Conservation (phyloP, 2,329 filamentous ascomycete genomes). For the Phyllosticta paracitricarpa region DNA sequence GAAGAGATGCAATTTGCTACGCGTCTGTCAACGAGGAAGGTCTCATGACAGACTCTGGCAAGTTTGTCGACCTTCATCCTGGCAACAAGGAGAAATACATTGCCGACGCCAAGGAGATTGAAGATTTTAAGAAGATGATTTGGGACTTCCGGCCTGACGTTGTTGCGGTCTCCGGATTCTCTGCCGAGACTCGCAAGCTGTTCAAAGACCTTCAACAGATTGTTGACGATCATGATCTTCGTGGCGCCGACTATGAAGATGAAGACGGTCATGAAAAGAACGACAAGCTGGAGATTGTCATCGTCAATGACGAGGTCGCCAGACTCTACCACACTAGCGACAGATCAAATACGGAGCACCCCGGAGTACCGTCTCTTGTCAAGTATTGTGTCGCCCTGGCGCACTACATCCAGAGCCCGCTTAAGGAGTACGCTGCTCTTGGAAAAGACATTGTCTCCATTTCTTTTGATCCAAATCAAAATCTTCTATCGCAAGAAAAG, state of each 20-base stretch:
- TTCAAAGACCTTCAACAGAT: conserved; percentile 72
- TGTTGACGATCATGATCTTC: conserved; percentile 66
- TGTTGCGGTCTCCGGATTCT: conserved; percentile 79
- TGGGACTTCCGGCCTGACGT: conserved; percentile 78
- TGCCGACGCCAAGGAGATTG: conserved; percentile 54
- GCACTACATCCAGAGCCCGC: conserved; percentile 85
- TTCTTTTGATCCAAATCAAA: conserved; percentile 81
- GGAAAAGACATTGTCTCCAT: conserved; percentile 81
- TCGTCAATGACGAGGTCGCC: conserved; percentile 96
- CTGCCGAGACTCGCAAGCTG: conserved; percentile 74
- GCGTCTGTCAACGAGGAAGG: conserved; percentile 91
- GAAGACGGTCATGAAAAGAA: conserved; percentile 59
- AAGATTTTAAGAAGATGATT: conserved; percentile 68
- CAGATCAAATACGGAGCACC: conserved; percentile 69
- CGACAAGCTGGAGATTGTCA: conserved; percentile 75
- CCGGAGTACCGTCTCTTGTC: conserved; percentile 65
- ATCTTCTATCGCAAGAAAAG: conserved; percentile 79
- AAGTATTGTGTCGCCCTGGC: conserved; percentile 86
- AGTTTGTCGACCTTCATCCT: conserved; percentile 65
- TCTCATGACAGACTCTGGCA: conserved; percentile 78
- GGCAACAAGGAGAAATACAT: conserved; percentile 57
- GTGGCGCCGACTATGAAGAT: conserved; percentile 73
- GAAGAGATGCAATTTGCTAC: conserved; percentile 72
- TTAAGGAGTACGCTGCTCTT: conserved; percentile 92
- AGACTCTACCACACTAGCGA: conserved; percentile 87